A percentile compares a stretch with the other conserved stretches of the same genome.
Evolutionary conservation across 1,284 basidiomycete genomes (phyloP).

Genomic region (Ceratobasidium sp.): DNA sequence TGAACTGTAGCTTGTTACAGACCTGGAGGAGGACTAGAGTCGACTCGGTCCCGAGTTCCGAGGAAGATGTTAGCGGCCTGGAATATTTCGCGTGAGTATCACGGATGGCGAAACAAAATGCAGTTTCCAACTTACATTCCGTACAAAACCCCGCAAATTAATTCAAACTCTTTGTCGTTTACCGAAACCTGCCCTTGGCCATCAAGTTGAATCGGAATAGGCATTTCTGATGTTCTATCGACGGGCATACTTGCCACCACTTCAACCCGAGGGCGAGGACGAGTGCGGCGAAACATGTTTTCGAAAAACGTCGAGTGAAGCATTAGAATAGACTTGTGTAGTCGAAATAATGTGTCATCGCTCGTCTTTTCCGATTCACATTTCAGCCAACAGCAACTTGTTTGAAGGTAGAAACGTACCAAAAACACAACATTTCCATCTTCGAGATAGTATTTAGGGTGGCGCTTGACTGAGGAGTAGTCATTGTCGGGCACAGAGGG

Average conservation of each 20-base stretch:
- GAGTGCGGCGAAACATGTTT: conserved; percentile 20
- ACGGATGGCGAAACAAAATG: background rate
- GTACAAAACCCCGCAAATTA: background rate
- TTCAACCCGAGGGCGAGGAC: background rate
- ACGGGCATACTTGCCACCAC: background rate
- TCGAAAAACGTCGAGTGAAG: conserved; percentile 21
- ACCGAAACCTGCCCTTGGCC: background rate
- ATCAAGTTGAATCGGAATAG: conserved; percentile 13
- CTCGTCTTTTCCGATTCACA: too few species aligned
- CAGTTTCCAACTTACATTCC: background rate
- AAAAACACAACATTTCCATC: conserved; percentile 39
- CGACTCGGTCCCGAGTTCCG: background rate
- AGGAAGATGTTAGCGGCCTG: conserved; percentile 1
- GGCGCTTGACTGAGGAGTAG: background rate
- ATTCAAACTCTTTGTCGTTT: background rate
- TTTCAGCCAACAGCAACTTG: too few species aligned
- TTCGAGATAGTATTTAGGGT: conserved; percentile 32
- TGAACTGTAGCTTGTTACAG: background rate
- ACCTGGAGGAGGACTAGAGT: background rate
- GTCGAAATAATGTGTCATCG: conserved; percentile 26
- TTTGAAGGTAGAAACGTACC: background rate
- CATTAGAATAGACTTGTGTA: conserved; percentile 21
- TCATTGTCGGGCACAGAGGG: too few species aligned
- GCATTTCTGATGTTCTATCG: conserved; percentile 27
- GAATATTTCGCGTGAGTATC: background rate